A percentile compares a stretch with the other conserved stretches of the same genome.
Conservation (phyloP, 768 basidiomycete genomes). For the Boletus reticulatus region DNA sequence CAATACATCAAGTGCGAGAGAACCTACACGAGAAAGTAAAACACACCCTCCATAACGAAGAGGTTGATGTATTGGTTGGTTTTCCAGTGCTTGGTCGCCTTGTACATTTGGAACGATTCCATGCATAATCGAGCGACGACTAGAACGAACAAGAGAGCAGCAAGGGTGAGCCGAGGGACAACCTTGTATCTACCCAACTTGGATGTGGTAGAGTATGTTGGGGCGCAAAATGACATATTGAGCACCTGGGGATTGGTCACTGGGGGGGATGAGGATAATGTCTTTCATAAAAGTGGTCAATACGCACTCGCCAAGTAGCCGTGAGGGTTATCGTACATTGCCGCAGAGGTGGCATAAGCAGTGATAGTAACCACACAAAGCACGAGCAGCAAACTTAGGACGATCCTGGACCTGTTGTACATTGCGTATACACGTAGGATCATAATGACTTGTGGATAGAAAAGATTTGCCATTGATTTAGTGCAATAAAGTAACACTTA, state of each 20-base stretch:
- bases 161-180: constrained; percentile 12
- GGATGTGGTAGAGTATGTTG: background rate
- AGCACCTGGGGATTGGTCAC: constrained; percentile 10
- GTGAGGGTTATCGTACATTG: constrained; percentile 2
- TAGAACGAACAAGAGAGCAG: constrained; percentile 11
- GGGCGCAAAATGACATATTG: constrained; percentile 15
- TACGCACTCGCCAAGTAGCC: constrained; percentile 7
- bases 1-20: background rate
- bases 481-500: constrained; percentile 2
- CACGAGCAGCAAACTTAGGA: constrained; percentile 15
- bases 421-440: constrained; percentile 26
- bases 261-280: constrained; percentile 1
- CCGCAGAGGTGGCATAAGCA: background rate
- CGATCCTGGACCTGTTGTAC: constrained; percentile 12
- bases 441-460: constrained; percentile 16
- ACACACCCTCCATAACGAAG: constrained; percentile 10
- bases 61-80: constrained; percentile 14
- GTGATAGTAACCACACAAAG: constrained; percentile 7
- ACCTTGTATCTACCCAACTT: constrained; percentile 8
- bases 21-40: constrained; percentile 22
- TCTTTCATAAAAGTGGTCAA: background rate
- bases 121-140: background rate
- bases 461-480: background rate
- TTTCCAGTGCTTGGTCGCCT: constrained; percentile 4
- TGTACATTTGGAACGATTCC: constrained; percentile 12